phyloP scores from a whole-genome alignment of 768 basidiomycete species.

The Phanerodontia chrysosporium region DNA sequence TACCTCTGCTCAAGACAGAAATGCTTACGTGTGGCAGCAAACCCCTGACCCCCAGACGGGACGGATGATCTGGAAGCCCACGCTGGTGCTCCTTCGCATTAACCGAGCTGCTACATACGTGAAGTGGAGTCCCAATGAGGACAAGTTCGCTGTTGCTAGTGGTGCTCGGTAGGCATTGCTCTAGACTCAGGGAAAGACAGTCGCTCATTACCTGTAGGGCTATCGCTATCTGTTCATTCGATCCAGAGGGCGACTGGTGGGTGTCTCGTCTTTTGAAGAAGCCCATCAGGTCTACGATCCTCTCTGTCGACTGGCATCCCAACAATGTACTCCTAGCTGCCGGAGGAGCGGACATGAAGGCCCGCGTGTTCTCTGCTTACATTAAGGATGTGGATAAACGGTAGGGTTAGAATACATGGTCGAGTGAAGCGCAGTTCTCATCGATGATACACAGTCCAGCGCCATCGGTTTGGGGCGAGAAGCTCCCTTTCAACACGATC shows the following conservation, averaged over 20 bases:
- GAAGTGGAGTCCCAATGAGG: conserved; percentile 94
- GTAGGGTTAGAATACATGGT: conserved; percentile 38
- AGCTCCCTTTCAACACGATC: conserved; percentile 94
- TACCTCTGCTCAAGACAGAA: conserved; percentile 97
- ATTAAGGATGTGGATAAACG: conserved; percentile 97
- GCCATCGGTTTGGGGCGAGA: conserved; percentile 94
- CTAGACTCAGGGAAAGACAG: not conserved
- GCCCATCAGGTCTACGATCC: conserved; percentile 91
- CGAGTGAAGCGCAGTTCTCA: not conserved
- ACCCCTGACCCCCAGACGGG: conserved; percentile 71
- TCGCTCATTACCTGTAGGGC: conserved; percentile 45
- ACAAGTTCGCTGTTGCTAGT: conserved; percentile 97
- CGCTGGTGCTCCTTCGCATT: conserved; percentile 90
- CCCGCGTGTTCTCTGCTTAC: conserved; percentile 95
- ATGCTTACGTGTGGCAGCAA: conserved; percentile 98
- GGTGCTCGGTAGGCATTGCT: conserved; percentile 72
- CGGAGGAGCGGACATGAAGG: conserved; percentile 97
- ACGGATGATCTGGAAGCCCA: conserved; percentile 83
- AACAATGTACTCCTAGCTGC: conserved; percentile 97
- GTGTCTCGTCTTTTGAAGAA: conserved; percentile 96
- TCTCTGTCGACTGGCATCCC: conserved; percentile 96
- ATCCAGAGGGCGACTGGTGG: conserved; percentile 99
- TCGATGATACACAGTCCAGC: conserved; percentile 54
- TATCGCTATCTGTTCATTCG: conserved; percentile 95
- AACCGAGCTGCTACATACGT: conserved; percentile 95